Base-by-base conservation (phyloP, 176 grass and related monocot species). In the Rhipidocladum racemiflorum region DNA sequence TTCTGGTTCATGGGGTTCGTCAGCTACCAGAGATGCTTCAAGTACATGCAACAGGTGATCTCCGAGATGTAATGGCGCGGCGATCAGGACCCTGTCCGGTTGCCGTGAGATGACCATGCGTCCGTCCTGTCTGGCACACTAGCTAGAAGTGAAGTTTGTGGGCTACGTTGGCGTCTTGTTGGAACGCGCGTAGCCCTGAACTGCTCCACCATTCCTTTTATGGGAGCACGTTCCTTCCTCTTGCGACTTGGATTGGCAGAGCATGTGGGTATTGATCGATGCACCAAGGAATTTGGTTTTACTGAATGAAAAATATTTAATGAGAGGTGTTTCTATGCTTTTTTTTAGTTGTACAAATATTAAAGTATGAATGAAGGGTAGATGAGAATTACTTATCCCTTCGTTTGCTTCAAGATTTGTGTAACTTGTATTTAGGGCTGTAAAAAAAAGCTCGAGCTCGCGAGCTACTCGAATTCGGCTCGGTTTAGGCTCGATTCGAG, bases 1-100 rank as follows among this genome's bases (percentile, higher is more conserved):
- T 90, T 90, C 59, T 90, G 88, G 88, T 90, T 94, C 72, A 89
- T 94, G 87, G 92, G 92, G 0, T 94, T 94, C 70, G 87, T 91
- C 1, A 91, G 87, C 42, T 82, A 85, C 36, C 83, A 94, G 54
- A 72, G 87, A 44, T 89, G 87, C 76, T 94, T 80, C 87, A 94
- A 85, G 78, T 91, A 87, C 77, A 86, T 94, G 55, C 84, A 80
- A 56, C 81, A 89, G 56, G 84, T 88, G 71, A 87, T 91, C 74
- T 61, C 89, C 70, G 55, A 86, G 30, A 18, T 74, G 20, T 76
- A 45, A 68, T 74, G 2, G 25, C 5, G 74, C 6, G 7, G 30
- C 7, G 36, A 9, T 68, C 16, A 28, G 12, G 24, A 9, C 17
- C 6, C 16, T 28, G 25, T 64, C 40, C 75, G 40, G 60, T 65